Evolutionary conservation across 768 basidiomycete species (phyloP).

Genomic region (Kwoniella shandongensis): DNA sequence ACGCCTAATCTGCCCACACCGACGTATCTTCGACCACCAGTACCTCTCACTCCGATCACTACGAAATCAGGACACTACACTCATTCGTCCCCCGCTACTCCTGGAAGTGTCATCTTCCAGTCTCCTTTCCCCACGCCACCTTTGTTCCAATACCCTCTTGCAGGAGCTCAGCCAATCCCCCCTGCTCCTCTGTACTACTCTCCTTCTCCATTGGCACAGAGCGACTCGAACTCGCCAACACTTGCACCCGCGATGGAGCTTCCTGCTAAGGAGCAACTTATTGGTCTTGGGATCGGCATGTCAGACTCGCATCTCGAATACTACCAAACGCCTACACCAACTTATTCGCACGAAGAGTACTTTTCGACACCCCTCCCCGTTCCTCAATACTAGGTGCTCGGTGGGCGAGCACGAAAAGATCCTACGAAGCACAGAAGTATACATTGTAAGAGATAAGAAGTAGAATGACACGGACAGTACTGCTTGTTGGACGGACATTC

Average conservation of each 20-base stretch:
- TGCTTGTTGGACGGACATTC: background rate
- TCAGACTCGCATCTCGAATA: constrained; percentile 16
- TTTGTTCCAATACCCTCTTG: constrained; percentile 25
- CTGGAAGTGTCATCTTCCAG: constrained; percentile 24
- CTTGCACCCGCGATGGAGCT: constrained; percentile 31
- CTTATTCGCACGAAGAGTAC: constrained; percentile 31
- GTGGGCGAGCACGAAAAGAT: background rate
- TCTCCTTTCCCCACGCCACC: constrained; percentile 35
- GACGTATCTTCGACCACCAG: constrained; percentile 25
- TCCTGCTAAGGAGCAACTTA: constrained; percentile 19
- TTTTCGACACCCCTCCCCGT: constrained; percentile 21
- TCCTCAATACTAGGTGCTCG: background rate
- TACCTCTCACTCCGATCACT: constrained; percentile 8
- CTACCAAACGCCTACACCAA: constrained; percentile 21
- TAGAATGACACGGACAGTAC: background rate
- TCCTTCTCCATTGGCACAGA: constrained; percentile 18
- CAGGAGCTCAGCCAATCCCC: constrained; percentile 3
- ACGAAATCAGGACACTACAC: background rate
- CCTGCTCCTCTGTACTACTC: constrained; percentile 18
- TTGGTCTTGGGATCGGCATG: constrained; percentile 42
- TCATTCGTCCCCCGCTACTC: constrained; percentile 25
- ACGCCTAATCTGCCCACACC: constrained; percentile 16
- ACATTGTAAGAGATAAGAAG: background rate
- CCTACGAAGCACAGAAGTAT: too few relatives aligned
- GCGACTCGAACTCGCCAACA: constrained; percentile 31